Evolutionary conservation across 2,329 filamentous ascomycete species (phyloP).

Genomic region (Aspergillus aculeatinus): DNA sequence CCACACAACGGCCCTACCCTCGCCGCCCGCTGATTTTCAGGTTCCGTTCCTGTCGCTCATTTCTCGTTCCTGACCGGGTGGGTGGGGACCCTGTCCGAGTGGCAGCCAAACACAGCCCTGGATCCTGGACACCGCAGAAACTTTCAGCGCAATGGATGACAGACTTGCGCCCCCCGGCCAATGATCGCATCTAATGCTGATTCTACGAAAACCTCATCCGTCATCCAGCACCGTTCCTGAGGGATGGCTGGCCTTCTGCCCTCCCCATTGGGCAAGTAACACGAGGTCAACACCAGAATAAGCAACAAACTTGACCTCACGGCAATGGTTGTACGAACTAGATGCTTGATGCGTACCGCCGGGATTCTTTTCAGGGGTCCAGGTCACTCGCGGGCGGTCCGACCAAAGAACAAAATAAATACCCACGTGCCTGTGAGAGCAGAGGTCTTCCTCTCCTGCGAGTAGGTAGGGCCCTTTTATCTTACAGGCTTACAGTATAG

Average conservation of each 20-base stretch:
- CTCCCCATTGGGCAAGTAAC: background rate
- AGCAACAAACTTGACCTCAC: background rate
- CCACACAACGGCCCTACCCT: conserved; percentile 10
- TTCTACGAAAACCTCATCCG: background rate
- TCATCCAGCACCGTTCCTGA: background rate
- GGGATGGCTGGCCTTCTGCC: background rate
- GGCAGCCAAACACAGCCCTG: background rate
- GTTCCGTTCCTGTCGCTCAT: conserved; percentile 14
- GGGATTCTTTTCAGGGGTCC: background rate
- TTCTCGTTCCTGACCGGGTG: conserved; percentile 20
- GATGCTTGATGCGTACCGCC: background rate
- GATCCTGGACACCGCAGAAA: background rate
- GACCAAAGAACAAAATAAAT: background rate
- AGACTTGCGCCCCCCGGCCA: background rate
- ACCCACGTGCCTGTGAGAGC: background rate
- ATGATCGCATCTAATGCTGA: background rate
- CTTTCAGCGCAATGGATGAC: background rate
- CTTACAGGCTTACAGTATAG: background rate
- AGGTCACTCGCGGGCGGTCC: background rate
- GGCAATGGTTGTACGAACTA: background rate
- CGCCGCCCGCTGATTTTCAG: conserved; percentile 12
- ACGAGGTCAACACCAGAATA: background rate
- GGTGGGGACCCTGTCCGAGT: conserved; percentile 3
- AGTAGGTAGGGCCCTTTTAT: background rate
- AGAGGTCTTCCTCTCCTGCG: too few relatives aligned